phyloP scores from a whole-genome alignment of 345 rosid genomes.

The Populus nigra region DNA sequence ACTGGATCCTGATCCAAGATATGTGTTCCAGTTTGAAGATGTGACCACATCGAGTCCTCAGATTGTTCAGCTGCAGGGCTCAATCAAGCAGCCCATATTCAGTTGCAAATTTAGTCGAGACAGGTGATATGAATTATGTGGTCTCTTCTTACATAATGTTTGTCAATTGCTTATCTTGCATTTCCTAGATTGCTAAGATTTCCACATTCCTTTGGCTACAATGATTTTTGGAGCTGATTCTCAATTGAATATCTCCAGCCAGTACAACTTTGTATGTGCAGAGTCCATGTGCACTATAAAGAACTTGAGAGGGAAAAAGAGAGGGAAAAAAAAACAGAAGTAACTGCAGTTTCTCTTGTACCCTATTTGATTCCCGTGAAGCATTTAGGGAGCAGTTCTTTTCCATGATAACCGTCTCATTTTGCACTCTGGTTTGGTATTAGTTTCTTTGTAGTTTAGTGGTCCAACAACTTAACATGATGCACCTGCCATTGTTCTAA shows the following conservation, averaged over 20 bases:
- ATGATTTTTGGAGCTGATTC: background rate
- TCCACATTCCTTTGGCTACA: background rate
- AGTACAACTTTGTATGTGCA: background rate
- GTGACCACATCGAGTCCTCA: slow-evolving; percentile 80
- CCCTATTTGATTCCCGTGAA: background rate
- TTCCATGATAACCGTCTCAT: background rate
- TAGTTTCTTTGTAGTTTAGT: background rate
- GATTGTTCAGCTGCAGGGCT: slow-evolving; percentile 89
- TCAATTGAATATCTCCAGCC: background rate
- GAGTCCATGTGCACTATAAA: background rate
- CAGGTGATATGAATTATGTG: slow-evolving; percentile 50
- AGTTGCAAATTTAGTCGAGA: slow-evolving; percentile 92
- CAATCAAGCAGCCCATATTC: slow-evolving; percentile 87
- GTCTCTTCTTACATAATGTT: background rate
- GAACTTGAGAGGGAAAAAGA: slow-evolving; percentile 1
- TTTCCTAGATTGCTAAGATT: background rate
- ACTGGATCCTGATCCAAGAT: slow-evolving; percentile 93
- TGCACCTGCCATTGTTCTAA: slow-evolving; percentile 8
- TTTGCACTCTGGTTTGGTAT: background rate
- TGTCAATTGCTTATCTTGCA: background rate
- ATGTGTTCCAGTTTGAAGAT: slow-evolving; percentile 92
- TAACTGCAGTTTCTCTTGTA: too few species aligned
- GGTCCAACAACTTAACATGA: background rate
- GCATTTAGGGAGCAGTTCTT: background rate
- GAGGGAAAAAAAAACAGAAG: too few species aligned